Base-by-base conservation (phyloP, 192 early-diverging fungal genomes). In the Funneliformis mosseae region DNA sequence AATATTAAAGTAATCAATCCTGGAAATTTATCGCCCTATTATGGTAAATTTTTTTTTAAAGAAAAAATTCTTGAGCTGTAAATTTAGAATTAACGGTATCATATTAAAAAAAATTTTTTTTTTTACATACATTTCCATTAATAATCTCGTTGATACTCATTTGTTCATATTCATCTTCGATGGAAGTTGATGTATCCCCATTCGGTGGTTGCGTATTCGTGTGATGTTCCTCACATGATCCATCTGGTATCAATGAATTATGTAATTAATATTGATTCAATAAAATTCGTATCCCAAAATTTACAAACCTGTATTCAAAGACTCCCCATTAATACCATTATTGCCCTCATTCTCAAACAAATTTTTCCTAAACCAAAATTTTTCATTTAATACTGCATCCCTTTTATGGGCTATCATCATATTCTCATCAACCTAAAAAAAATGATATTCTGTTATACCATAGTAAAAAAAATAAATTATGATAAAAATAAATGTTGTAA, bases 71-170 rank as follows among this genome's bases (percentile, higher is more conserved):
- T 3, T 21, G 28, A 8, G 0, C 33, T 2, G 3, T 2, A 33
- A 33, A 33, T 25, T 33, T 41, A 42, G 38, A 38, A 60, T 77
- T 60, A 80, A 16, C 33, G 12, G 21, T 0, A 14, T 3, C 10
- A 80, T 80, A 45, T 59, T 66, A 77, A 55, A 76, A 39, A n/a
- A n/a, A n/a, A n/a, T n/a, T n/a, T n/a, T n/a, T n/a, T n/a, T 76
- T 60, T 11, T 8, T 21, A 33, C 28, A 28, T 79, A 88, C 90
- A 64, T 90, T 90, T 63, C 96, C 96, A 82, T 97, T 96, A 85
- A 99, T 91, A 79, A 98, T 97, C 76, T 97, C 95, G 81, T 96
- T 88, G n/a, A 97, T 90, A 4, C 94, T 92, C 91, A 97, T 92
- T 76, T 93, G 83, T 43, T 86, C 90, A 64, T 91, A 90, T 27